Percentiles rank a stretch among this genome's conserved stretches.
Conservation (phyloP, 148 eudicot genomes). For the Polygonum maritimum region DNA sequence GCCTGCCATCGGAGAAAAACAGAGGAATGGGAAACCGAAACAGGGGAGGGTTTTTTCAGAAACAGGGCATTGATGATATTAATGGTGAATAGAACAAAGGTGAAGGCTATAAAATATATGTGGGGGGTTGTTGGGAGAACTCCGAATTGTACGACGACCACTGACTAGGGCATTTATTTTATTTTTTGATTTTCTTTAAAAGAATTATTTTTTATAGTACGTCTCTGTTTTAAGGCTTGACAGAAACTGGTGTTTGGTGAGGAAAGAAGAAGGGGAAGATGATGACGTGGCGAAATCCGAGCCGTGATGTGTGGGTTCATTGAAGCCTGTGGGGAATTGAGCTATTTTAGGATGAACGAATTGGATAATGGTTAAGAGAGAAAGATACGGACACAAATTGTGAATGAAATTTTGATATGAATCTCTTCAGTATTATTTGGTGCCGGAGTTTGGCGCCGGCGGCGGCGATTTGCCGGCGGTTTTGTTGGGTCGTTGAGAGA, state of each 20-base stretch:
- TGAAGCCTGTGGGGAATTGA: too few relatives aligned
- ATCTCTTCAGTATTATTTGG: too few relatives aligned
- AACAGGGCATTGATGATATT: not conserved
- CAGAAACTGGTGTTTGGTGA: not conserved
- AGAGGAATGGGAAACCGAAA: not conserved
- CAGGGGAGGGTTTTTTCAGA: not conserved
- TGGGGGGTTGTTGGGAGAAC: not conserved
- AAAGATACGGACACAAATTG: too few relatives aligned
- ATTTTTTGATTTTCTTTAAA: not conserved
- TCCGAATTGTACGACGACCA: not conserved
- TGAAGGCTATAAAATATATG: not conserved
- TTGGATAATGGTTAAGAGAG: too few relatives aligned
- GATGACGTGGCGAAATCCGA: too few relatives aligned
- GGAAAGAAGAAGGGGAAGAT: not conserved
- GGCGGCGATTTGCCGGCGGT: not conserved
- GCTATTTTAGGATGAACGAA: too few relatives aligned
- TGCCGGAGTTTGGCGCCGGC: not conserved
- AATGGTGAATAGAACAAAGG: not conserved
- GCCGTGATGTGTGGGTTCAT: too few relatives aligned
- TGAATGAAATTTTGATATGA: too few relatives aligned
- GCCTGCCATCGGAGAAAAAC: constrained; percentile 7
- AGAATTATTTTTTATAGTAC: too few relatives aligned
- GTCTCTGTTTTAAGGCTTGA: not conserved
- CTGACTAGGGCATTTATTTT: not conserved
- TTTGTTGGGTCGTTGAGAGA: not conserved